These are phyloP conservation scores for Vararia minispora DNA, from an alignment of 768 basidiomycete genomes.

Conservation along the genomic window DNA sequence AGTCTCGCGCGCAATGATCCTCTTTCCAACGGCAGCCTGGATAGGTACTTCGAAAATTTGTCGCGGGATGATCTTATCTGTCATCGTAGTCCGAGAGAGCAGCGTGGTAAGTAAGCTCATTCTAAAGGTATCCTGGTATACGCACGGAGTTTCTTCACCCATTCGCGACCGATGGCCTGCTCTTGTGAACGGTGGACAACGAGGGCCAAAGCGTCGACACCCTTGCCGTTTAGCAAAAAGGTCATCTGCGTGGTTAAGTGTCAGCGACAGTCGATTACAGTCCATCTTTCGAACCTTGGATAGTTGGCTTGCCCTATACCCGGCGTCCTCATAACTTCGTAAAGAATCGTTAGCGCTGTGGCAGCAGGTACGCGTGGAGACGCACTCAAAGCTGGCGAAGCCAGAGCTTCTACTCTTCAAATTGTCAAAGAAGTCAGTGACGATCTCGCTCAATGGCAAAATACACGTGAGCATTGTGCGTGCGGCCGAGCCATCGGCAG, in stretches of 20 bases:
- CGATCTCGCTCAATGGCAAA: slow-evolving; percentile 86
- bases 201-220: slow-evolving; percentile 87
- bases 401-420: slow-evolving; percentile 89
- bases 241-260: slow-evolving; percentile 48
- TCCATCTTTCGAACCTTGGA: slow-evolving; percentile 48
- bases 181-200: slow-evolving; percentile 80
- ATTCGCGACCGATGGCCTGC: slow-evolving; percentile 61
- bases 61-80: slow-evolving; percentile 85
- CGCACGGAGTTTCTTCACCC: slow-evolving; percentile 91
- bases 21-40: slow-evolving; percentile 83
- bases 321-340: slow-evolving; percentile 85
- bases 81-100: neutral
- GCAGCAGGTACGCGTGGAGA: slow-evolving; percentile 11
- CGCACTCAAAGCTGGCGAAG: slow-evolving; percentile 86
- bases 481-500: slow-evolving; percentile 35
- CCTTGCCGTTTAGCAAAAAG: slow-evolving; percentile 80
- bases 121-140: slow-evolving; percentile 5
- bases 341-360: slow-evolving; percentile 1
- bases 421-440: slow-evolving; percentile 91
- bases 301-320: slow-evolving; percentile 72
- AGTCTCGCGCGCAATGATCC: slow-evolving; percentile 83
- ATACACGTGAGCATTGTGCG: slow-evolving; percentile 75
- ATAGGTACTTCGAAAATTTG: slow-evolving; percentile 94
- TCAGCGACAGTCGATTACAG: slow-evolving; percentile 2
- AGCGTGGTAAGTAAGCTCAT: too few species aligned